Base-by-base conservation (phyloP, 1,139 yeast genomes). In the Lodderomyces metapsilosis region DNA sequence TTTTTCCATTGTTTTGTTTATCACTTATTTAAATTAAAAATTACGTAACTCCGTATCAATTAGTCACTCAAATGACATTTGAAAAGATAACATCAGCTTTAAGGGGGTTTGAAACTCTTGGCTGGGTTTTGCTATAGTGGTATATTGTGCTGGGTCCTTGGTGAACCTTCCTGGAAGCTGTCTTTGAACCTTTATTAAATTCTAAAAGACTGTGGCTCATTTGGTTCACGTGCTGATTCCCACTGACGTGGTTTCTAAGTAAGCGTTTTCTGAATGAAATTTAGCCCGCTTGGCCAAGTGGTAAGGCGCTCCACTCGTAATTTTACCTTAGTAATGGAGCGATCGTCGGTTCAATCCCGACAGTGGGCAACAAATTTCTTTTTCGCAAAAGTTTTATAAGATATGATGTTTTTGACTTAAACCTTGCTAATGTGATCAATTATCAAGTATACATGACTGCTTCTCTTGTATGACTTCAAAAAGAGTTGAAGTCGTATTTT, bases 231-330 rank as follows among this genome's bases (percentile, higher is more conserved):
- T 36, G 39, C 3, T 4, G 4, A 4, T 8, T 15, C 7, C 7
- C 4, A 8, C 12, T 13, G 11, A 5, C 18, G 32, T 15, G 28
- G 18, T 9, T 30, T 28, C n/a, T 22, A 17, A 16, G 17, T 13
- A 34, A 15, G 23, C 13, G 3, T 25, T 18, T 15, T 13, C 10
- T 15, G 18, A 23, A 27, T 17, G 34, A 43, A 43, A 38, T 44
- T 41, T 38, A 36, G 50, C 74, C 75, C 71, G 67, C 70, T 68
- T 68, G 76, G 75, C 76, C 76, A 68, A 71, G 76, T 70, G 75
- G 75, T 38, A 70, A 68, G 76, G 76, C 76, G 70, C 75, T 70
- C 73, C 76, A 71, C 51, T 48, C 51, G 51, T 48, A 71, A 3
- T 5, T 5, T 13, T 13, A 13, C 3, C 11, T n/a, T 21, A 4